These are phyloP conservation scores for Coemansia sp. DNA, from an alignment of 192 early-diverging fungal genomes.

Conservation along the genomic window DNA sequence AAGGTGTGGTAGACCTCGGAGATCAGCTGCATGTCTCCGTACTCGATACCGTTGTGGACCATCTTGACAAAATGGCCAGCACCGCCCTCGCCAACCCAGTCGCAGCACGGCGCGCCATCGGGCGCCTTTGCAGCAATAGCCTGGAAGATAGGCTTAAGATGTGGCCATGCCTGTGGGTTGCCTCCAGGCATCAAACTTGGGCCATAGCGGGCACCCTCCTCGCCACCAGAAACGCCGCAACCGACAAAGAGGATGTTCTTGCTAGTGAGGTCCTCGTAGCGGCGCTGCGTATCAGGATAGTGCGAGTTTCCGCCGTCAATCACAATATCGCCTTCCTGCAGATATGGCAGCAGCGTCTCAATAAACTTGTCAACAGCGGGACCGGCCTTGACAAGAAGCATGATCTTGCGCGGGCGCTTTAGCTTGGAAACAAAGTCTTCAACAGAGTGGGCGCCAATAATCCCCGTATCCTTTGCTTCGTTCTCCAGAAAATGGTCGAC, in stretches of 20 bases:
- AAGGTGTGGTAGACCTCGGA: constrained; percentile 93
- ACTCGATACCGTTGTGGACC: constrained; percentile 99
- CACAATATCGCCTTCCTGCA: constrained; percentile 91
- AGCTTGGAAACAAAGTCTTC: constrained; percentile 92
- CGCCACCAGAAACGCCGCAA: constrained; percentile 97
- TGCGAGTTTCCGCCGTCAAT: constrained; percentile 99
- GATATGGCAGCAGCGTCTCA: constrained; percentile 78
- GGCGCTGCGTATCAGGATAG: constrained; percentile 93
- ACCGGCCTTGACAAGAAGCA: constrained; percentile 98
- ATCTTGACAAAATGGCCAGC: constrained; percentile 99
- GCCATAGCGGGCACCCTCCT: constrained; percentile 96
- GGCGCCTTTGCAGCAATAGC: constrained; percentile 85
- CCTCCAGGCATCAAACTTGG: constrained; percentile 98
- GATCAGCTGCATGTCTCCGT: constrained; percentile 99
- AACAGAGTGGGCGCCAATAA: constrained; percentile 91
- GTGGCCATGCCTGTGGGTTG: constrained; percentile 86
- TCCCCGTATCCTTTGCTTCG: constrained; percentile 96
- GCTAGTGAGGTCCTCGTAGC: constrained; percentile 81
- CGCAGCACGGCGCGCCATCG: constrained; percentile 88
- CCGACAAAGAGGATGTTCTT: constrained; percentile 96
- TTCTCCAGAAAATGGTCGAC: constrained; percentile 92
- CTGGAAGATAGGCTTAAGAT: constrained; percentile 96
- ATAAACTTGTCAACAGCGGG: constrained; percentile 94
- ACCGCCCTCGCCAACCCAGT: constrained; percentile 97
- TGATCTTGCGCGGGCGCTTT: constrained; percentile 95